Percentiles rank a stretch among this genome's conserved stretches.
Conservation (phyloP, 2,329 filamentous ascomycete species). For the Fusarium setosum region DNA sequence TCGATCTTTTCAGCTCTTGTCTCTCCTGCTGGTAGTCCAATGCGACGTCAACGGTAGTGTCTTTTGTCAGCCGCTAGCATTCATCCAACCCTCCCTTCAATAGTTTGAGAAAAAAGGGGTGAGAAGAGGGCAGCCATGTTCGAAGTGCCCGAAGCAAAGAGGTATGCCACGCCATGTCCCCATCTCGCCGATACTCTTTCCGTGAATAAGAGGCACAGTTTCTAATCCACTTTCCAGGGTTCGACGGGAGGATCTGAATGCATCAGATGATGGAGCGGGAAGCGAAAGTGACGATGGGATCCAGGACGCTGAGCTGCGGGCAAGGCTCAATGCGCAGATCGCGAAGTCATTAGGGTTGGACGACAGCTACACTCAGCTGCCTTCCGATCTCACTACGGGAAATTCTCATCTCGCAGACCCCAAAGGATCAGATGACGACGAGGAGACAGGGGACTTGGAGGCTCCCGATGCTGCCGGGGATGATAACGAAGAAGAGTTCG, state of each 20-base stretch:
- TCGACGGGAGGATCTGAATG: conserved; percentile 64
- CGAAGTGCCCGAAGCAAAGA: conserved; percentile 46
- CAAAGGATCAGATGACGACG: conserved; percentile 20
- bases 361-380: conserved; percentile 29
- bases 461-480: conserved; percentile 18
- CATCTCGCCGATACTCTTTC: not conserved
- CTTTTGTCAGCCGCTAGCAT: not conserved
- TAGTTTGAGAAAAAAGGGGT: conserved; percentile 1
- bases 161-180: conserved; percentile 32
- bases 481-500: conserved; percentile 55
- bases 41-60: conserved; percentile 31
- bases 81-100: conserved; percentile 1
- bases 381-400: not conserved
- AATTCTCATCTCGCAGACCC: conserved; percentile 1
- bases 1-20: conserved; percentile 1
- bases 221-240: conserved; percentile 54
- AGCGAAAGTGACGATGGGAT: conserved; percentile 46
- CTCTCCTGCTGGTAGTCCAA: not conserved
- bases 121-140: conserved; percentile 40
- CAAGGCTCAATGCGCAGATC: conserved; percentile 60
- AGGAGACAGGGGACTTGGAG: conserved; percentile 9
- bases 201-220: not conserved
- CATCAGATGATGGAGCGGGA: conserved; percentile 44
- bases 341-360: conserved; percentile 58
- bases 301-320: conserved; percentile 53